These are phyloP conservation scores for Sphaerulina populicola DNA, from an alignment of 2,329 filamentous ascomycete species.

Conservation along the genomic window DNA sequence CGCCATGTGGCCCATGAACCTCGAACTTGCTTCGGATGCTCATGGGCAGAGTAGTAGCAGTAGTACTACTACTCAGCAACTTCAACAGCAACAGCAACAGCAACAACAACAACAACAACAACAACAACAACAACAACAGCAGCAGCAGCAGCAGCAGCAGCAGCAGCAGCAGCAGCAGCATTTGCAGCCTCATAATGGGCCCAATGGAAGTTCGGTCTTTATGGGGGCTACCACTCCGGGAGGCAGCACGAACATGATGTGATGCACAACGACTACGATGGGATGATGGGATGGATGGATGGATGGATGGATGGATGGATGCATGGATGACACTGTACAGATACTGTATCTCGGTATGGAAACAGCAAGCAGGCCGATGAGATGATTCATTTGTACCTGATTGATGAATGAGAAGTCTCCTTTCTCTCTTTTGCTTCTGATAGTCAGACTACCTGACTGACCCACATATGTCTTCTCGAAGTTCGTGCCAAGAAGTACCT, in stretches of 20 bases:
- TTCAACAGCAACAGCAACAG: constrained; percentile 20
- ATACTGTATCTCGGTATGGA: background rate
- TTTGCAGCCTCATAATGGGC: background rate
- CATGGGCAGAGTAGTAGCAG: constrained; percentile 21
- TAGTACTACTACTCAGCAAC: background rate
- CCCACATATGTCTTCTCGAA: no score
- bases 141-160: constrained; percentile 19
- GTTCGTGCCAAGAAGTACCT: no score
- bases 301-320: no score
- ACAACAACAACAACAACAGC: constrained; percentile 19
- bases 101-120: constrained; percentile 20
- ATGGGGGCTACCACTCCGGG: constrained; percentile 5
- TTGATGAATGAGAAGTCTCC: no score
- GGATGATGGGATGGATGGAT: background rate
- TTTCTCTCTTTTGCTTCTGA: no score
- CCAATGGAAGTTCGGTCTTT: constrained; percentile 5
- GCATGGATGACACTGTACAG: background rate
- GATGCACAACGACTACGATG: background rate
- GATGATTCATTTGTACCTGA: no score
- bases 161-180: constrained; percentile 17
- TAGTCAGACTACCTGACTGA: no score
- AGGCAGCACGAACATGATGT: constrained; percentile 10
- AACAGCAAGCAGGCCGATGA: background rate
- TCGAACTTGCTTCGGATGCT: constrained; percentile 27
- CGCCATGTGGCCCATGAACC: constrained; percentile 41